A percentile compares a stretch with the other conserved stretches of the same genome.
Evolutionary conservation across 2,329 filamentous ascomycete species (phyloP).

Genomic region (Clarireedia monteithiana): DNA sequence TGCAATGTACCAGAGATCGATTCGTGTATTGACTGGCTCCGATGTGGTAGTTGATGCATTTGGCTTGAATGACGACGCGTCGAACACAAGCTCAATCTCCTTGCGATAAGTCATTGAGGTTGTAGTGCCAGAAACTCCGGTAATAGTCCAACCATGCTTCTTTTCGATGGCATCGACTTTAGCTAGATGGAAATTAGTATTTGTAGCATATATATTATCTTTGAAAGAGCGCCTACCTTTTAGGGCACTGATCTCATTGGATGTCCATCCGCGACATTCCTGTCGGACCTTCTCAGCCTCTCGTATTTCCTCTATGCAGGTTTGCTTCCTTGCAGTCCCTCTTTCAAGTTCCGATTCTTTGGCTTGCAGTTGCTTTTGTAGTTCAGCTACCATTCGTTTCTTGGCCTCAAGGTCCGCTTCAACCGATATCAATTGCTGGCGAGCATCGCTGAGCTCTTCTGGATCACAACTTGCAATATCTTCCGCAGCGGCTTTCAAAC

Average conservation of each 20-base stretch:
- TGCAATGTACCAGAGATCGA: conserved; percentile 65
- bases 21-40: conserved; percentile 39
- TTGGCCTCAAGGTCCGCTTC: conserved; percentile 65
- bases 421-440: conserved; percentile 56
- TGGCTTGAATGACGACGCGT: conserved; percentile 52
- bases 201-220: background rate
- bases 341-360: conserved; percentile 58
- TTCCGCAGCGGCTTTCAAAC: conserved; percentile 62
- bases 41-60: conserved; percentile 11
- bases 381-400: conserved; percentile 55
- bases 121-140: conserved; percentile 50
- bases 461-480: conserved; percentile 76
- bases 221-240: conserved; percentile 51
- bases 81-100: conserved; percentile 67
- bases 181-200: conserved; percentile 42
- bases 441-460: conserved; percentile 64
- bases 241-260: conserved; percentile 69
- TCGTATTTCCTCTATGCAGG: conserved; percentile 65
- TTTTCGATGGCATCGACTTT: conserved; percentile 59
- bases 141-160: conserved; percentile 64
- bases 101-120: conserved; percentile 68
- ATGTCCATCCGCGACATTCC: conserved; percentile 83
- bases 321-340: conserved; percentile 57
- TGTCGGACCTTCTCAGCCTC: conserved; percentile 79
- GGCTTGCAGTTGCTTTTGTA: conserved; percentile 59